Evolutionary conservation across 2,329 filamentous ascomycete genomes (phyloP).

Genomic region (Delphinella strobiligena): DNA sequence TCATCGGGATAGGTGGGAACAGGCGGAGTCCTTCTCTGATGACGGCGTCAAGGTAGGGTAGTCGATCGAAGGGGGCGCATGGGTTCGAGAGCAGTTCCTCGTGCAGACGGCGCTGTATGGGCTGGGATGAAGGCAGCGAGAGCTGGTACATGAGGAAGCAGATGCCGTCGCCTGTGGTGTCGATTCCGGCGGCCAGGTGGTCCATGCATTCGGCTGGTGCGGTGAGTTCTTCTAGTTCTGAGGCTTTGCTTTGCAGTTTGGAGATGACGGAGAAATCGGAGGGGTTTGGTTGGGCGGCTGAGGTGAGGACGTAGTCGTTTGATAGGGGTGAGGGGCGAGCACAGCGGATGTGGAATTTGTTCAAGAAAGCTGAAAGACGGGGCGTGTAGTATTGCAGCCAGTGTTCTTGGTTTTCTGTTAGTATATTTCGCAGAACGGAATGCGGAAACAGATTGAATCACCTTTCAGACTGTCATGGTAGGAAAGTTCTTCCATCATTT

Average conservation of each 20-base stretch:
- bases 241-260: slow-evolving; percentile 4
- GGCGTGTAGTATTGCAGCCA: slow-evolving; percentile 10
- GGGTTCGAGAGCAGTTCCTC: slow-evolving; percentile 6
- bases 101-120: slow-evolving; percentile 3
- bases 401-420: slow-evolving; percentile 3
- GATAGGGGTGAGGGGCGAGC: slow-evolving; percentile 3
- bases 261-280: slow-evolving; percentile 1
- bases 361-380: neutral
- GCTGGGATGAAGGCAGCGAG: slow-evolving; percentile 39
- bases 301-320: slow-evolving; percentile 5
- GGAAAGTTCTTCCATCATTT: slow-evolving; percentile 9
- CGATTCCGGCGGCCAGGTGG: slow-evolving; percentile 60
- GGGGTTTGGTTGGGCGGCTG: neutral
- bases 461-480: slow-evolving; percentile 9
- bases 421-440: neutral
- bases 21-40: slow-evolving; percentile 40
- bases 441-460: neutral
- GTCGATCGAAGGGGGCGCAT: slow-evolving; percentile 7
- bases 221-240: slow-evolving; percentile 5
- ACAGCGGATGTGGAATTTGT: neutral
- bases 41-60: slow-evolving; percentile 37
- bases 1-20: slow-evolving; percentile 30
- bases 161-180: slow-evolving; percentile 57
- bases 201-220: slow-evolving; percentile 49
- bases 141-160: slow-evolving; percentile 63